Conservation (phyloP, 331 rosid genomes). For the Ulmus americana region DNA sequence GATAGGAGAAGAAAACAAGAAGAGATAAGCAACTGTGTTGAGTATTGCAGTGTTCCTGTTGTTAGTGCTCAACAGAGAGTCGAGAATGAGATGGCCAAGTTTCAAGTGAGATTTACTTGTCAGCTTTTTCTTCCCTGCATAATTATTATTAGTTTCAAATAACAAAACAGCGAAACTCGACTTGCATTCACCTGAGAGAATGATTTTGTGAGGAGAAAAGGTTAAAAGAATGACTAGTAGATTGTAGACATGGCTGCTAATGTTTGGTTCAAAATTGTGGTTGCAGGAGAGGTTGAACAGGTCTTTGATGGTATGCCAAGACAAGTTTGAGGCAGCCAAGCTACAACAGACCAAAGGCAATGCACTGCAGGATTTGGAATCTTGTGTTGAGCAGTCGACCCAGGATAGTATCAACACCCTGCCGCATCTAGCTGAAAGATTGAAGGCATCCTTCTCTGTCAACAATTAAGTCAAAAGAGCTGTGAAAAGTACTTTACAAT, state of each 20-base stretch:
- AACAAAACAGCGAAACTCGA: too few species aligned
- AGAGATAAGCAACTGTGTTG: slow-evolving; percentile 67
- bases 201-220: too few species aligned
- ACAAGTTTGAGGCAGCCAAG: slow-evolving; percentile 72
- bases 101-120: slow-evolving; percentile 46
- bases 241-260: not conserved
- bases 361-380: slow-evolving; percentile 49
- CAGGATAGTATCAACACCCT: slow-evolving; percentile 57
- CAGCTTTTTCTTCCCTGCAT: not conserved
- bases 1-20: slow-evolving; percentile 74
- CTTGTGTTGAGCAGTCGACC: slow-evolving; percentile 71
- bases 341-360: slow-evolving; percentile 44
- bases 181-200: too few species aligned
- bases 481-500: too few species aligned
- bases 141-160: too few species aligned
- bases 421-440: slow-evolving; percentile 53
- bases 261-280: slow-evolving; percentile 1
- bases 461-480: slow-evolving; percentile 14
- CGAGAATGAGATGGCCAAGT: slow-evolving; percentile 77
- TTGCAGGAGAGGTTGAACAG: slow-evolving; percentile 81
- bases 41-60: slow-evolving; percentile 73
- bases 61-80: slow-evolving; percentile 66
- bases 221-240: too few species aligned
- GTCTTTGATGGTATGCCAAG: slow-evolving; percentile 90
- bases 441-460: slow-evolving; percentile 54